phyloP scores from a whole-genome alignment of 192 early-diverging fungal species.

The Lobulomyces angularis region DNA sequence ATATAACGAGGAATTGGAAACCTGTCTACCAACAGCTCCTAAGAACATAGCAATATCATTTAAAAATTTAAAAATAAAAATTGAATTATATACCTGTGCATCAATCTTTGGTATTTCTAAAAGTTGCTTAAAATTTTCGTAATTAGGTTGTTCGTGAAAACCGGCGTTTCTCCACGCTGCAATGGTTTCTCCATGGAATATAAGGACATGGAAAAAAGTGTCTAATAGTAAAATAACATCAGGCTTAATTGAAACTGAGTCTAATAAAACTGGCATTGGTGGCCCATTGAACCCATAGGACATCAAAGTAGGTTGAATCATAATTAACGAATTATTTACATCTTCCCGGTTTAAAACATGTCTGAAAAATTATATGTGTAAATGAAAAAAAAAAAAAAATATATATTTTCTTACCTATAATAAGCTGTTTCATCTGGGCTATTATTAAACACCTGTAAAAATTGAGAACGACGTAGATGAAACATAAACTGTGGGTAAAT shows the following conservation, averaged over 20 bases:
- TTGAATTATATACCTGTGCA: slow-evolving; percentile 43
- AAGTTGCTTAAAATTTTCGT: slow-evolving; percentile 86
- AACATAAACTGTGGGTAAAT: slow-evolving; percentile 99
- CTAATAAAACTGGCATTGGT: slow-evolving; percentile 83
- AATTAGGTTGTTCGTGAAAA: slow-evolving; percentile 89
- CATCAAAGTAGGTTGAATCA: slow-evolving; percentile 98
- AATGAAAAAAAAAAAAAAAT: not conserved
- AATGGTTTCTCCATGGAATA: slow-evolving; percentile 97
- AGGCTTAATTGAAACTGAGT: slow-evolving; percentile 96
- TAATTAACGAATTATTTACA: slow-evolving; percentile 91
- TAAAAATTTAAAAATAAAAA: not conserved
- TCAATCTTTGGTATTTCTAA: slow-evolving; percentile 82
- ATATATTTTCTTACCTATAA: slow-evolving; percentile 40
- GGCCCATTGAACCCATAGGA: slow-evolving; percentile 76
- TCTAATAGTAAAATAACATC: slow-evolving; percentile 87
- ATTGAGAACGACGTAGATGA: slow-evolving; percentile 90
- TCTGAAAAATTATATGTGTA: slow-evolving; percentile 29
- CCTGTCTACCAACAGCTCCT: slow-evolving; percentile 85
- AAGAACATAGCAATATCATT: slow-evolving; percentile 6
- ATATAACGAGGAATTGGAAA: slow-evolving; percentile 98
- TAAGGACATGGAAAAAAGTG: slow-evolving; percentile 98
- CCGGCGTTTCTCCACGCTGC: slow-evolving; percentile 92
- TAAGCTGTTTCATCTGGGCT: slow-evolving; percentile 95
- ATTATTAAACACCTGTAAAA: slow-evolving; percentile 98
- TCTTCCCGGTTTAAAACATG: slow-evolving; percentile 92